Base-by-base conservation (phyloP, 2,329 filamentous ascomycete genomes). In the Alternaria consortialis region DNA sequence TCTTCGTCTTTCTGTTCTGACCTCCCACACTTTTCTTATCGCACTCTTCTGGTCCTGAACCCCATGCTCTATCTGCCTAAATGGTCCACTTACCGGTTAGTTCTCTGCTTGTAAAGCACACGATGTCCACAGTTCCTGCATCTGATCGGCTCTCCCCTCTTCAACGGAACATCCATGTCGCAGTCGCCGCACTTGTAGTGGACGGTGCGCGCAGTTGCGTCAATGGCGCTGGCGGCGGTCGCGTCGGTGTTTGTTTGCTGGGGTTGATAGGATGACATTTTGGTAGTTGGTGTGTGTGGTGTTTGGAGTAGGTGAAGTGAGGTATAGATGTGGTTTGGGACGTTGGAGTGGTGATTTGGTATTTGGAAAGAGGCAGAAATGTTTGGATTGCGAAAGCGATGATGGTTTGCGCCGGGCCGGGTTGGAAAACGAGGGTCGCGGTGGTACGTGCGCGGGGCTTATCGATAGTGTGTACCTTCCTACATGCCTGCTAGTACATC, bases 91-190 rank as follows among this genome's bases (percentile, higher is more conserved):
- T 79, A 97, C 95, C 95, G 88, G 86, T 97, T 97, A 44, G 95
- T 99, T 77, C 95, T 84, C 87, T 97, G 92, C 87, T 99, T 99
- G 83, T 98, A 98, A 69, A 99, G 82, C 63, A 99, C 93, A 68
- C 95, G 90, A 75, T 97, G 95, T 7, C 95, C 95, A 80, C 95
- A 99, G 81, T 94, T 91, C 80, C 92, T 91, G 85, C 93, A 97
- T 29, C 92, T 86, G 69, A 97, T 94, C 34, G 90, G 89, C 73
- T 95, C 92, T 64, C 88, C 90, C 69, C 90, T 87, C 80, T 91
- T 90, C 70, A 97, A 83, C 17, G 87, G 85, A 44, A 94, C 91
- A 71, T 91, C 90, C 64, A 87, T 84, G 61, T 91, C 92, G 84
- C 93, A 97, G 82, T 96, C 92, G 76, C 92, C 93, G 83, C 92